Evolutionary conservation across 2,329 filamentous ascomycete species (phyloP).

Genomic region (Ceratocystis colombiana): DNA sequence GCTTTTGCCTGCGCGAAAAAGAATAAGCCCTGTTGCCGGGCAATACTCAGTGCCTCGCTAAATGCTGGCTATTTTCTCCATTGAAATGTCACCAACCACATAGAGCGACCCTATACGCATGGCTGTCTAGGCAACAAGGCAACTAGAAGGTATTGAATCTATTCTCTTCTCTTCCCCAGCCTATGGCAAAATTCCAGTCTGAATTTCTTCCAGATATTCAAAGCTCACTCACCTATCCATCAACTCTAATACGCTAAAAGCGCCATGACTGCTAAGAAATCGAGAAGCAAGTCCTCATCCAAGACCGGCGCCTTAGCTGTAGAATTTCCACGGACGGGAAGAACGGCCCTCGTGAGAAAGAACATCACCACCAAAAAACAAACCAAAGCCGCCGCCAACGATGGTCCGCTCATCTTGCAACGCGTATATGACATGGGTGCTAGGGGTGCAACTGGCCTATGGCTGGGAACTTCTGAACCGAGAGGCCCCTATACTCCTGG

Average conservation of each 20-base stretch:
- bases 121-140: too few species aligned
- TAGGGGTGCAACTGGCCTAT: slow-evolving; percentile 18
- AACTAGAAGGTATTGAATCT: too few species aligned
- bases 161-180: too few species aligned
- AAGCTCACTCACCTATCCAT: background rate
- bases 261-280: background rate
- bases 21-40: too few species aligned
- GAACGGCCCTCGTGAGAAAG: background rate
- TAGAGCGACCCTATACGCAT: too few species aligned
- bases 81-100: too few species aligned
- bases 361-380: background rate
- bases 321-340: background rate
- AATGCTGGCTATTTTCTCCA: too few species aligned
- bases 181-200: too few species aligned
- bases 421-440: background rate
- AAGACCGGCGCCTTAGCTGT: background rate
- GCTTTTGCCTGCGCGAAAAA: too few species aligned
- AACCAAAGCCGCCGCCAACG: background rate
- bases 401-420: background rate
- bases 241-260: background rate
- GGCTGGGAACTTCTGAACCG: slow-evolving; percentile 19
- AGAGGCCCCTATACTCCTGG: slow-evolving; percentile 15
- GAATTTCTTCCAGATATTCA: background rate
- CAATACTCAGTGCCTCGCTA: too few species aligned
- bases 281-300: background rate